A percentile compares a stretch with the other conserved stretches of the same genome.
Evolutionary conservation across 495 filamentous ascomycete species (phyloP).

Genomic region (Terfezia claveryi): DNA sequence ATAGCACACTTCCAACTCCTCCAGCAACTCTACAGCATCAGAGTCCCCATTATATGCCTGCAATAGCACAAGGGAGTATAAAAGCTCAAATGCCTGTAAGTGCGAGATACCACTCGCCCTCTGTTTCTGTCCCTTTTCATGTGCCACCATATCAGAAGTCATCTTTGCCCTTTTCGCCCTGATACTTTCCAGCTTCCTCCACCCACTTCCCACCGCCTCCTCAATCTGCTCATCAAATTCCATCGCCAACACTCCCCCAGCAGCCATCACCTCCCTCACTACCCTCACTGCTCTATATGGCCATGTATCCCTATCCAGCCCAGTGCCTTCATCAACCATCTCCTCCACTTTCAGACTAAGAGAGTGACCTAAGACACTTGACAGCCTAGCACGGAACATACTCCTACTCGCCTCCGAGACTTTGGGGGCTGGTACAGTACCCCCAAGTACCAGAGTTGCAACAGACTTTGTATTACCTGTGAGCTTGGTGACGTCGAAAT

Average conservation of each 20-base stretch:
- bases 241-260: constrained; percentile 28
- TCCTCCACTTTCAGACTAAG: constrained; percentile 38
- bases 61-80: constrained; percentile 68
- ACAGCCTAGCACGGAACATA: constrained; percentile 42
- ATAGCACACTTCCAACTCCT: constrained; percentile 52
- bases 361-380: constrained; percentile 40
- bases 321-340: not conserved
- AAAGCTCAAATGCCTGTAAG: constrained; percentile 44
- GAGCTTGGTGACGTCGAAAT: constrained; percentile 20
- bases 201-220: constrained; percentile 36
- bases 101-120: constrained; percentile 22
- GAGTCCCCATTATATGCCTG: constrained; percentile 77
- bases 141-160: not conserved
- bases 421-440: constrained; percentile 21
- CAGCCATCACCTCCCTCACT: constrained; percentile 23
- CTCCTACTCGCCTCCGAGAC: constrained; percentile 40
- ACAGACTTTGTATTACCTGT: not conserved
- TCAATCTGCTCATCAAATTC: constrained; percentile 38
- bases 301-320: constrained; percentile 14
- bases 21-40: constrained; percentile 54
- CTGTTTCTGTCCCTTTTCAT: constrained; percentile 12
- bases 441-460: not conserved
- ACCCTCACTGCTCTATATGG: constrained; percentile 31
- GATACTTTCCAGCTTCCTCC: constrained; percentile 44
- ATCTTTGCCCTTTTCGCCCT: constrained; percentile 30